Base-by-base conservation (phyloP, 169 alveolate species). In the Plasmodium relictum region DNA sequence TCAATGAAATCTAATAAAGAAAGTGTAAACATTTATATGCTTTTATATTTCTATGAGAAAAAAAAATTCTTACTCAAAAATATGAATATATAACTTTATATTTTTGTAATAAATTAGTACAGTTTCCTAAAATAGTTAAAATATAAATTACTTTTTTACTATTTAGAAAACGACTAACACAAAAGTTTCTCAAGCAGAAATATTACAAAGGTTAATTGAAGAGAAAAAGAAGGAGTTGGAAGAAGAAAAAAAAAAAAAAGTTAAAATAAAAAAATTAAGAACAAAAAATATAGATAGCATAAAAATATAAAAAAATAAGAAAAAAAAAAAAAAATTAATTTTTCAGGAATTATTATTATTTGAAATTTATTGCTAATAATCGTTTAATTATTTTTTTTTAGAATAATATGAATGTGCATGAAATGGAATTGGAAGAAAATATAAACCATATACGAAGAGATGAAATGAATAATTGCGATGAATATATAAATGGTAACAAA, bases 371-470 rank as follows among this genome's bases (percentile, higher is more conserved):
- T 24, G 41, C 14, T 12, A 12, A 39, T 45, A 54, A 16, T 2
- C 8, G 8, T 54, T 0, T 54, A 14, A n/a, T 39, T 50, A 16
- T 65, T n/a, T 66, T 58, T 80, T 58, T 80, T 26, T 12, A 80
- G 90, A 26, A 65, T 18, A 80, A 80, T 41, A 7, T 54, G 7
- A 80, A 80, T 41, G 83, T 61, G 12, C 90, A 80, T 52, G 83
- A 80, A 54, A 80, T 80, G 90, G 90, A 80, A 58, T 44, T 80
- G 26, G 90, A 80, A 71, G 90, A 80, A 9, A 80, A 80, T 22
- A 65, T 80, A 37, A 80, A 80, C 45, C 90, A 80, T 71, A 80
- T 80, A 44, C 59, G 14, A 16, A 50, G 90, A 65, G 71, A 80
- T 20, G 83, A 80, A 42, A 26, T 52, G 44, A 52, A 52, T 8